Conservation (phyloP, 176 grass and related monocot genomes). For the Avena eriantha region DNA sequence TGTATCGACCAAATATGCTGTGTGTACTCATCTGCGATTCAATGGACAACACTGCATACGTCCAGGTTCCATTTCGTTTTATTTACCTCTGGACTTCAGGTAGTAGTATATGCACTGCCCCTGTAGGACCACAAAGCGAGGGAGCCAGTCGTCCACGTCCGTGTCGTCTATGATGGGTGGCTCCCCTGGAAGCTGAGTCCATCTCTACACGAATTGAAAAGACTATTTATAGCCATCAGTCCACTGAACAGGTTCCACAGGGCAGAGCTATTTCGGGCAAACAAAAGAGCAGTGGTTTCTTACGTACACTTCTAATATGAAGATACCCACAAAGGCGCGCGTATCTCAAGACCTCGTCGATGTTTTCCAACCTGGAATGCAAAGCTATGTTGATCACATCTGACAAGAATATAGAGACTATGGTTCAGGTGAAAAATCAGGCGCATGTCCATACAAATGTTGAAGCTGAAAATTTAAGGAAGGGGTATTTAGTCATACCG, state of each 20-base stretch:
- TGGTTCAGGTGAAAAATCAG: background rate
- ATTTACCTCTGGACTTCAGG: slow-evolving; percentile 75
- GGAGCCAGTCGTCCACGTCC: slow-evolving; percentile 88
- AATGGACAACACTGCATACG: too few relatives aligned
- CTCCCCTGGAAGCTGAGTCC: slow-evolving; percentile 88
- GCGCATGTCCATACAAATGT: background rate
- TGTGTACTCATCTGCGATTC: too few relatives aligned
- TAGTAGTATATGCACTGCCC: slow-evolving; percentile 87
- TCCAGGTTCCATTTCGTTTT: too few relatives aligned
- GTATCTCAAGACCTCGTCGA: slow-evolving; percentile 84
- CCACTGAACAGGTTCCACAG: background rate
- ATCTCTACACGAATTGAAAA: slow-evolving; percentile 59
- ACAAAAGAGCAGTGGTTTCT: slow-evolving; percentile 1
- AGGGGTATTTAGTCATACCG: slow-evolving; percentile 53
- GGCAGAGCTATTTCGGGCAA: background rate
- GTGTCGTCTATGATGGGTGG: slow-evolving; percentile 91
- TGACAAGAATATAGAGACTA: background rate
- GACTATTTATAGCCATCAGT: background rate
- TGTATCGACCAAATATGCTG: too few relatives aligned
- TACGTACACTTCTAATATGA: slow-evolving; percentile 79
- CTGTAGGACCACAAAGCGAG: slow-evolving; percentile 91
- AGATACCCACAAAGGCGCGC: slow-evolving; percentile 83
- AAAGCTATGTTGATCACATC: background rate
- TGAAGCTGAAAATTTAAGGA: background rate
- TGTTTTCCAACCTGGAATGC: slow-evolving; percentile 72